Evolutionary conservation across 495 filamentous ascomycete genomes (phyloP).

Genomic region (Letharia lupina): DNA sequence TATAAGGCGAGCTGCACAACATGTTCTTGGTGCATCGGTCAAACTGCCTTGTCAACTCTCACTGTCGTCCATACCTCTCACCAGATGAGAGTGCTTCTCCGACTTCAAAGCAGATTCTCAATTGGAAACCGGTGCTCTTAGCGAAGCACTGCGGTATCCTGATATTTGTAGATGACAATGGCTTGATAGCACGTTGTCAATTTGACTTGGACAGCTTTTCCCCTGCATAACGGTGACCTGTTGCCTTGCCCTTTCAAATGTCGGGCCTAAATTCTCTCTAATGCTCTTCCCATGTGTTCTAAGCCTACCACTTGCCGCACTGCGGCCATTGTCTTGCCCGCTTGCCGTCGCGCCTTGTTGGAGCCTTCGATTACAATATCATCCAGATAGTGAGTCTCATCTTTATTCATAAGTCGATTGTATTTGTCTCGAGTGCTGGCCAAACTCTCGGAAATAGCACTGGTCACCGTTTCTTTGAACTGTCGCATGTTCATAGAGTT

Average conservation of each 20-base stretch:
- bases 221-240: neutral
- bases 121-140: no score
- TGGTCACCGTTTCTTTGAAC: conserved; percentile 58
- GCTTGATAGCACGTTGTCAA: no score
- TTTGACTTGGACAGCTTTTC: no score
- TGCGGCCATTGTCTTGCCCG: conserved; percentile 55
- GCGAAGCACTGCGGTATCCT: no score
- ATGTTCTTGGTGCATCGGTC: no score
- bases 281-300: neutral
- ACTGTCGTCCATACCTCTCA: no score
- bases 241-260: neutral
- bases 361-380: conserved; percentile 53
- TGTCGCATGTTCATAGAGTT: conserved; percentile 43
- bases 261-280: neutral
- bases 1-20: no score
- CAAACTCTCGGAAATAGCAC: conserved; percentile 48
- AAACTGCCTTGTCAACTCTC: no score
- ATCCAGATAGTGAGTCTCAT: conserved; percentile 46
- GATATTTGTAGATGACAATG: no score
- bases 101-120: no score
- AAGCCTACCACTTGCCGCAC: conserved; percentile 60
- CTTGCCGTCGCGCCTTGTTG: conserved; percentile 51
- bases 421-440: conserved; percentile 54
- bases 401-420: conserved; percentile 38
- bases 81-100: no score